Evolutionary conservation across 2,329 filamentous ascomycete species (phyloP).

Genomic region (Aotearoamyces nothofagi): DNA sequence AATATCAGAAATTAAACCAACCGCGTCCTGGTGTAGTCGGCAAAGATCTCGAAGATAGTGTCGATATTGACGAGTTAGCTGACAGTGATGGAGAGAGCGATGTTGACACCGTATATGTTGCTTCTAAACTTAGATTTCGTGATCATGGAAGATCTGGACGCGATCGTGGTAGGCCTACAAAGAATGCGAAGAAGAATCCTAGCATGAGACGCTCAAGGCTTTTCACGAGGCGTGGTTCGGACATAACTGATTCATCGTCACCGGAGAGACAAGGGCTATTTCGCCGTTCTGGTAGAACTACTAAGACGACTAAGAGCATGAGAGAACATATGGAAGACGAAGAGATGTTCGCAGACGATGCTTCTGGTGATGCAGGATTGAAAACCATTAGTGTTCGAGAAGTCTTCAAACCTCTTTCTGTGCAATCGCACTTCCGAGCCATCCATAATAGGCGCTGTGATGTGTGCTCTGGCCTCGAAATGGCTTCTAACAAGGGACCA

Average conservation of each 20-base stretch:
- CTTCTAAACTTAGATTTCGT: not conserved
- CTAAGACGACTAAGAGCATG: slow-evolving; percentile 22
- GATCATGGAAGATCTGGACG: not conserved
- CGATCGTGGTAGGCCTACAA: not conserved
- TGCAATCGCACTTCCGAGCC: slow-evolving; percentile 49
- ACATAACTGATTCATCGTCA: slow-evolving; percentile 4
- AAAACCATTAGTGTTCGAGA: slow-evolving; percentile 57
- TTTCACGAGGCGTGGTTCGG: not conserved
- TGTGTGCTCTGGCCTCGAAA: slow-evolving; percentile 44
- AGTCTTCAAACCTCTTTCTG: slow-evolving; percentile 47
- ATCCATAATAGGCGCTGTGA: slow-evolving; percentile 61
- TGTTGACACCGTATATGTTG: not conserved
- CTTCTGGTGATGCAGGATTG: slow-evolving; percentile 27
- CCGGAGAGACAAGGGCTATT: slow-evolving; percentile 12
- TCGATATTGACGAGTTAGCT: slow-evolving; percentile 14
- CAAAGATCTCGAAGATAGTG: too few species aligned
- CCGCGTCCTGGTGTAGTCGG: slow-evolving; percentile 3
- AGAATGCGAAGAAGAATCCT: not conserved
- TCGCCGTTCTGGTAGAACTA: slow-evolving; percentile 20
- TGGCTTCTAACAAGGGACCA: slow-evolving; percentile 40
- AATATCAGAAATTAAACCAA: slow-evolving; percentile 2
- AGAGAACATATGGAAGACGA: slow-evolving; percentile 33
- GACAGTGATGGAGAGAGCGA: slow-evolving; percentile 1
- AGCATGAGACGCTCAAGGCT: too few species aligned
- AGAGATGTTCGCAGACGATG: slow-evolving; percentile 32